phyloP scores from a whole-genome alignment of 1,284 basidiomycete genomes.

The Leccinum ponderosum region DNA sequence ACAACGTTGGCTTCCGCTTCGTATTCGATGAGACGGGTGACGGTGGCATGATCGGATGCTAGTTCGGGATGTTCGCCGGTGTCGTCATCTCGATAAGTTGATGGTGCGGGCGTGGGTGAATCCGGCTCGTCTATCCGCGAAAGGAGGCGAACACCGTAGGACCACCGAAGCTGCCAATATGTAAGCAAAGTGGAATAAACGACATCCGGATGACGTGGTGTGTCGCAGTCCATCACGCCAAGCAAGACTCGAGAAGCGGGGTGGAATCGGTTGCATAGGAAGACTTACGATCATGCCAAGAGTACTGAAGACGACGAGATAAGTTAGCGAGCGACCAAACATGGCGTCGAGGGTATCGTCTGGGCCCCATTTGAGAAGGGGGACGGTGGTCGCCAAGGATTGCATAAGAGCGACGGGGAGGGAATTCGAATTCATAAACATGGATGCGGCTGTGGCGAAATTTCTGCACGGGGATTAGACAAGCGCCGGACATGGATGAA shows the following conservation, averaged over 20 bases:
- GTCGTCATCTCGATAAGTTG: slow-evolving; percentile 15
- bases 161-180: slow-evolving; percentile 75
- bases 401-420: slow-evolving; percentile 93
- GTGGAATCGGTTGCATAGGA: background rate
- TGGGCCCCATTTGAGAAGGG: slow-evolving; percentile 79
- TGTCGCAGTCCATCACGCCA: background rate
- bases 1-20: background rate
- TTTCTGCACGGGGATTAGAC: slow-evolving; percentile 45
- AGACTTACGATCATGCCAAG: slow-evolving; percentile 82
- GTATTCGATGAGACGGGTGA: slow-evolving; percentile 12
- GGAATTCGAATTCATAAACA: slow-evolving; percentile 94
- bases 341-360: slow-evolving; percentile 85
- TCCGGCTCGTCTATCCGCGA: slow-evolving; percentile 65
- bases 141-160: slow-evolving; percentile 80
- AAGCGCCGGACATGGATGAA: background rate
- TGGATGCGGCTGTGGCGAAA: slow-evolving; percentile 83
- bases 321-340: slow-evolving; percentile 90
- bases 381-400: slow-evolving; percentile 83
- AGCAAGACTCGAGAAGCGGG: background rate
- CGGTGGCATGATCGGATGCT: background rate
- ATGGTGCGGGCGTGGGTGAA: background rate
- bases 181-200: background rate
- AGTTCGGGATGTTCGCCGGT: background rate
- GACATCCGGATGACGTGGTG: background rate
- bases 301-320: slow-evolving; percentile 90